A percentile compares a stretch with the other conserved stretches of the same genome.
These are phyloP conservation scores for Globisporangium okanoganense DNA, from an alignment of 352 stramenopile species.

Conservation along the genomic window DNA sequence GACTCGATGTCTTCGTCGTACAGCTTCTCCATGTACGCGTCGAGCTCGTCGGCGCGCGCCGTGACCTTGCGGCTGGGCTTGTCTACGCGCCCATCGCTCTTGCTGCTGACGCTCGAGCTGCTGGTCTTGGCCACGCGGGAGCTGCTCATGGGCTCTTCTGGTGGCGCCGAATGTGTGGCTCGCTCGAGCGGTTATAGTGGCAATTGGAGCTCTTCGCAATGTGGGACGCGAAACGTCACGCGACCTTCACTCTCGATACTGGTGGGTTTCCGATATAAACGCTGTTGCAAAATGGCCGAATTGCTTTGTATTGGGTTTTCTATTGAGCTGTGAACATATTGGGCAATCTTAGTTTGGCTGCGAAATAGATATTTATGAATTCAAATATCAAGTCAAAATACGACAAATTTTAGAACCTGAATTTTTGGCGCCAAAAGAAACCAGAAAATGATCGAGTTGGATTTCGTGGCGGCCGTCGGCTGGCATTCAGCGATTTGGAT, in stretches of 20 bases:
- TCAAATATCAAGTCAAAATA: neutral
- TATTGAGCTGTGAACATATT: neutral
- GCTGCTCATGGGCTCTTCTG: conserved; percentile 17
- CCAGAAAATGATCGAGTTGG: neutral
- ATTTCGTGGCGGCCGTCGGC: neutral
- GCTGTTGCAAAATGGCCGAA: neutral
- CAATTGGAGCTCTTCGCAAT: neutral
- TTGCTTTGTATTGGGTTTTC: neutral
- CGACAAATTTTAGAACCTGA: neutral
- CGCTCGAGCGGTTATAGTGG: neutral
- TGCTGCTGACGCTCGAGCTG: conserved; percentile 5
- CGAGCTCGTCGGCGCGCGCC: conserved; percentile 74
- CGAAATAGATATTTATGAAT: too few relatives aligned
- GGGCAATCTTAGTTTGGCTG: neutral
- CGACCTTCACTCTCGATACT: neutral
- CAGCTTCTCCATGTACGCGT: conserved; percentile 93
- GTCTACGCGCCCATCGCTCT: conserved; percentile 18
- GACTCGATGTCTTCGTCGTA: conserved; percentile 90
- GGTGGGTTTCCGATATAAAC: neutral
- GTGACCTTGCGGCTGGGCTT: conserved; percentile 47
- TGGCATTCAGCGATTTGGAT: neutral
- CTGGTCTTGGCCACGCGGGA: neutral
- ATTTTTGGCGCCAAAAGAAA: conserved; percentile 5
- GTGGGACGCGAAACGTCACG: conserved; percentile 3
- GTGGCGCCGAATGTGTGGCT: conserved; percentile 1